Base-by-base conservation (phyloP, 108 stramenopile species). In the Nannochloropsis gaditana region DNA sequence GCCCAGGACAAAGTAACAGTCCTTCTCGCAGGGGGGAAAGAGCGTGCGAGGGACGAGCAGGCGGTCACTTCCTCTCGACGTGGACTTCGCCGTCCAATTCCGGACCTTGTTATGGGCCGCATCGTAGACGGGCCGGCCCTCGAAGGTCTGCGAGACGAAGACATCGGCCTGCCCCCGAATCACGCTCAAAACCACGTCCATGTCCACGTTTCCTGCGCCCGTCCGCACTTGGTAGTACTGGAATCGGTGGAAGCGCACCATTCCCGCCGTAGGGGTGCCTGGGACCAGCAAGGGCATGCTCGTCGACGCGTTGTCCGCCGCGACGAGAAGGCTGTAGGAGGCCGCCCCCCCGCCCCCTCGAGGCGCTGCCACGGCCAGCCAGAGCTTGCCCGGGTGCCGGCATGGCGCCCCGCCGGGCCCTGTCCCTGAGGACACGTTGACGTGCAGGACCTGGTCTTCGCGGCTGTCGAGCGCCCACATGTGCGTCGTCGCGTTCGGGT, bases 81-180 rank as follows among this genome's bases (percentile, higher is more conserved):
- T 21, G 45, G 19, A n/a, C 43, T 21, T 43, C 19, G 45, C 44
- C 45, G 82, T 45, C 44, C 43, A 82, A 45, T 43, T 45, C 82
- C 17, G 19, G 19, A 82, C 82, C 21, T 82, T 45, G 15, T 9
- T 9, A 15, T 43, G 17, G 19, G 19, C 45, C 21, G 82, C 19
- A 5, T 43, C 43, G 21, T 82, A 82, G 19, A 82, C 43, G 19
- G 82, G 82, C 82, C 82, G 82, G 9, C 82, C 21, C 82, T 82
- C 82, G 19, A 43, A 82, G 45, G 19, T 82, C 19, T 43, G 82
- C 43, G 44, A 45, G 43, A 82, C 82, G 21, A n/a, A 82, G 15
- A 82, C 4, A 82, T 82, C 82, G 19, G 45, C 82, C 19, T 82
- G 19, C 45, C 82, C 82, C 4, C 45, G 15, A 2, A 4, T 43